Evolutionary conservation across 2,329 filamentous ascomycete species (phyloP).

Genomic region (Amesomyces nigricolor): DNA sequence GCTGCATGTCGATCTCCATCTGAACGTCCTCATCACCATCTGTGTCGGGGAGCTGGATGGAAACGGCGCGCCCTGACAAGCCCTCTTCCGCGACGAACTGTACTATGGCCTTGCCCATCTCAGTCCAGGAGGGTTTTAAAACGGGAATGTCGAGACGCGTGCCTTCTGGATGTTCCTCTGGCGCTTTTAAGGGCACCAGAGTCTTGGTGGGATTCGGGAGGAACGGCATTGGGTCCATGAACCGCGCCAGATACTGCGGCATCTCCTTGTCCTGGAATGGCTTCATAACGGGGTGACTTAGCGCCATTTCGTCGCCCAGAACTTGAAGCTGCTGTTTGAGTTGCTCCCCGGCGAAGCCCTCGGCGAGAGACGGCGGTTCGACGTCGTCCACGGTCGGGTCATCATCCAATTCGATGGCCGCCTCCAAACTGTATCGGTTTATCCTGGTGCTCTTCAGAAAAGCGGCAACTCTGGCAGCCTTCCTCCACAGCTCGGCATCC

Average conservation of each 20-base stretch:
- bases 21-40: slow-evolving; percentile 36
- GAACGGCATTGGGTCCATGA: slow-evolving; percentile 58
- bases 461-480: slow-evolving; percentile 51
- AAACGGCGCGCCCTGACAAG: slow-evolving; percentile 32
- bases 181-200: slow-evolving; percentile 31
- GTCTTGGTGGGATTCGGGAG: slow-evolving; percentile 47
- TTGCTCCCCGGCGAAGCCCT: slow-evolving; percentile 58
- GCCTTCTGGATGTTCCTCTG: slow-evolving; percentile 16
- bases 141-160: slow-evolving; percentile 30
- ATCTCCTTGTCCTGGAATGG: slow-evolving; percentile 51
- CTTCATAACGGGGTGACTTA: slow-evolving; percentile 56
- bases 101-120: slow-evolving; percentile 39
- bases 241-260: slow-evolving; percentile 45
- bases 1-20: slow-evolving; percentile 36
- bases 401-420: slow-evolving; percentile 61
- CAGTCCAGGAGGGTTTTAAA: slow-evolving; percentile 37
- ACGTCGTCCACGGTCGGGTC: slow-evolving; percentile 58
- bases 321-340: slow-evolving; percentile 50
- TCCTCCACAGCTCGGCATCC: slow-evolving; percentile 61
- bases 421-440: slow-evolving; percentile 58
- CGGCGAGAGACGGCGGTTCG: slow-evolving; percentile 57
- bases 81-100: slow-evolving; percentile 33
- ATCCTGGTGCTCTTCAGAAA: slow-evolving; percentile 53
- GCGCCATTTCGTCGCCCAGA: slow-evolving; percentile 49
- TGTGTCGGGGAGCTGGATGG: slow-evolving; percentile 35